Base-by-base conservation (phyloP, 2,329 filamentous ascomycete genomes). In the Didymella exigua region DNA sequence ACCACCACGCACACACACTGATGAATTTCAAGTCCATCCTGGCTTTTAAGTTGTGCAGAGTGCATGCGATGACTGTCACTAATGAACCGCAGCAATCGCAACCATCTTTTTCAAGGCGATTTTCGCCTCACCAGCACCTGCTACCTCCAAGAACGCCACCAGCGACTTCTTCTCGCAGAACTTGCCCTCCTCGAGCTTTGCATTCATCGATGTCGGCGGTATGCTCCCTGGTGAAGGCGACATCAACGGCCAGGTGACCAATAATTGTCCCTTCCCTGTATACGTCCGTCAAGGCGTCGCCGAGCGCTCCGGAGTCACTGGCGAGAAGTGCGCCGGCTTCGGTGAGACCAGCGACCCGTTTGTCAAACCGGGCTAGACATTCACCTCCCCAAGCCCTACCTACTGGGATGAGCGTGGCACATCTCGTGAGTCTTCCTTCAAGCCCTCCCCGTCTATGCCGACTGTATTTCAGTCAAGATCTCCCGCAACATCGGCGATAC, bases 211-310 rank as follows among this genome's bases (percentile, higher is more conserved):
- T 2, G 13, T 52, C 21, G 19, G 23, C 2, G 27, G 16, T 5
- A 3, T 2, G 1, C 21, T 40, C 5, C 21, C 40, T 5, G 34
- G 34, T 16, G 21, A 33, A 46, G 50, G 45, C 11, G n/a, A 36
- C 26, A 53, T 44, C 26, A 31, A n/a, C 47, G 31, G 30, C 16
- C 14, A 16, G n/a, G 41, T 54, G 26, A 38, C 10, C 2, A 58
- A 54, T 42, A 29, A 24, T 10, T 54, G 50, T 9, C 10, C 26
- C 1, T 50, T 24, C n/a, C 27, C 45, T 1, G 34, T 57, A 10
- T 54, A 54, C 36, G 27, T 54, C 36, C 41, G 41, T 10, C 21
- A 53, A 24, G 49, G 45, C 18, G 36, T 50, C 16, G 49, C 40
- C 2, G 21, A 50, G n/a, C 24, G 4, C 23, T 49, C 41, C 11